phyloP scores from a whole-genome alignment of 75 land plant species.

The Pinus taeda region DNA sequence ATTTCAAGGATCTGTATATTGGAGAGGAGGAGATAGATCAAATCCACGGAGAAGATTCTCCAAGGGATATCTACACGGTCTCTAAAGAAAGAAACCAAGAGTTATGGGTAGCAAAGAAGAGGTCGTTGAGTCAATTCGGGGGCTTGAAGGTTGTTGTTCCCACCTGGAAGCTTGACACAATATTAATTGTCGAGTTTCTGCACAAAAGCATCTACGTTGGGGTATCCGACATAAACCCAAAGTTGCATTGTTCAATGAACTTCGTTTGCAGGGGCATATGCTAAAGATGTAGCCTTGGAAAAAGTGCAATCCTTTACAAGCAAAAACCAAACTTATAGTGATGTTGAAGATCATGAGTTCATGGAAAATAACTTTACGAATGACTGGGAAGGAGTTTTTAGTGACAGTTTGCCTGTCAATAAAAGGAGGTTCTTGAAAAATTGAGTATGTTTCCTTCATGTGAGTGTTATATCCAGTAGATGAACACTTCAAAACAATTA shows the following conservation, averaged over 20 bases:
- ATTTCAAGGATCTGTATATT: too few species aligned
- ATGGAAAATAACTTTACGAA: conserved; percentile 26
- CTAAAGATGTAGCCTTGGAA: conserved; percentile 6
- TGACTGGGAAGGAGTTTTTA: conserved; percentile 20
- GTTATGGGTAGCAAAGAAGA: too few species aligned
- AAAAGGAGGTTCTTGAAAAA: conserved; percentile 50
- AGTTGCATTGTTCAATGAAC: conserved; percentile 43
- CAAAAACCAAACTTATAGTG: conserved; percentile 12
- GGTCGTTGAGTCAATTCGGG: too few species aligned
- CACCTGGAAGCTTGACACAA: conserved; percentile 41
- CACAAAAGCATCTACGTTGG: conserved; percentile 40
- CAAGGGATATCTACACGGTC: too few species aligned
- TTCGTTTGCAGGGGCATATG: conserved; percentile 41
- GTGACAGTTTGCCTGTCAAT: conserved; percentile 12
- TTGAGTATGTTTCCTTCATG: conserved; percentile 38
- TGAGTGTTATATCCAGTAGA: not conserved
- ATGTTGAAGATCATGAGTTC: conserved; percentile 15
- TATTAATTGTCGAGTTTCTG: conserved; percentile 9
- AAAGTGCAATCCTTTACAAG: conserved; percentile 12
- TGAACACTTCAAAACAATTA: not conserved
- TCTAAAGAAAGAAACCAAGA: too few species aligned
- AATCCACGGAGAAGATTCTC: too few species aligned
- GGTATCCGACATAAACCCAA: conserved; percentile 74
- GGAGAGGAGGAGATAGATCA: too few species aligned
- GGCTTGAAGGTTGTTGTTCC: not conserved